Evolutionary conservation across 768 basidiomycete genomes (phyloP).

Genomic region (Mrakia gelida): DNA sequence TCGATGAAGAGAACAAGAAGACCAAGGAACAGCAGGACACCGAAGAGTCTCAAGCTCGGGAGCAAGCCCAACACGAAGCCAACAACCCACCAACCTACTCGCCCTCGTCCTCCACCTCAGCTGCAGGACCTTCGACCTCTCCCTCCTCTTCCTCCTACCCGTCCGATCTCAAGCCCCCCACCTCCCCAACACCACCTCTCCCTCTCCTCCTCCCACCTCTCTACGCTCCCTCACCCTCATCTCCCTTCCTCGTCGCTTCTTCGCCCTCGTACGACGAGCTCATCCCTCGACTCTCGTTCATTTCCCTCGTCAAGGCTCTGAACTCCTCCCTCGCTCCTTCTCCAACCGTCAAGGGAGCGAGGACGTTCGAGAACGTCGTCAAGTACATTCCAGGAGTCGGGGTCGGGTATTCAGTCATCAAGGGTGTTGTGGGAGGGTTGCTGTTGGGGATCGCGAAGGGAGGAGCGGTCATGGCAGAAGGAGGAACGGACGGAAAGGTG

Average conservation of each 20-base stretch:
- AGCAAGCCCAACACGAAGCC: no score
- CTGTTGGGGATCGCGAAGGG: background rate
- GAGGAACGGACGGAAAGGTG: background rate
- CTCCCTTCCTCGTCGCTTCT: background rate
- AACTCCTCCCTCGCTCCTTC: background rate
- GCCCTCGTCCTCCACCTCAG: background rate
- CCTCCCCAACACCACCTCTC: background rate
- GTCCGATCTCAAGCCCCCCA: background rate
- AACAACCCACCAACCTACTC: background rate
- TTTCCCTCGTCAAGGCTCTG: background rate
- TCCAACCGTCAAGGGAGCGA: background rate
- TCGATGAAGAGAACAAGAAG: background rate
- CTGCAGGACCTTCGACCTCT: background rate
- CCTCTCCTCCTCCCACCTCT: background rate
- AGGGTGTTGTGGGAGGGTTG: background rate
- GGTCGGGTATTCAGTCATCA: background rate
- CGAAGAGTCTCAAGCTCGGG: no score
- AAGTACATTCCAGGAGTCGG: background rate
- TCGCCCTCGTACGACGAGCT: background rate
- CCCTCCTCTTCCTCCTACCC: background rate
- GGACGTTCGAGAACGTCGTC: background rate
- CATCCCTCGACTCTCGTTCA: background rate
- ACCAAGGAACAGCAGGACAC: no score
- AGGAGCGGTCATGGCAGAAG: background rate
- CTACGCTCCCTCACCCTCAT: background rate